Base-by-base conservation (phyloP, 768 basidiomycete genomes). In the Naganishia vishniacii region DNA sequence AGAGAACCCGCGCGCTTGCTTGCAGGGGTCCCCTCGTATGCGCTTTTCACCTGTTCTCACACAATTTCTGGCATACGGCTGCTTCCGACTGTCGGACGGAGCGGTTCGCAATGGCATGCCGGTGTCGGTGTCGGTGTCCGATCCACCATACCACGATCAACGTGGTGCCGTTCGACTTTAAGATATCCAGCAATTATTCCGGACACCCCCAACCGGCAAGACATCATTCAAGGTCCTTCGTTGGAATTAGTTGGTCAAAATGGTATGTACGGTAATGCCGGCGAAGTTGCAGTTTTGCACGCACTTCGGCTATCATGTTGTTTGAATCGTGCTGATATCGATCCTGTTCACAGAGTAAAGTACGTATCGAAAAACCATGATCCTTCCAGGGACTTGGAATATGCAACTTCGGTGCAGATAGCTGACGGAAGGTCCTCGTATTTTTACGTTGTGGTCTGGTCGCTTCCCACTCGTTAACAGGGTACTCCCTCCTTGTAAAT, bases 401-500 rank as follows among this genome's bases (percentile, higher is more conserved):
- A 37, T 56, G 32, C 34, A 56, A 40, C 23, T 37, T 6, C 34
- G 53, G 53, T 56, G 53, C 53, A 56, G 49, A 37, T 56, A 56
- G 75, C 75, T 74, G 89, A 89, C 88, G 80, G 90, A 91, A 88
- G 88, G 88, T 90, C 80, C 75, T 84, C 81, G 69, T 49, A 60
- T 66, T 62, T 72, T 59, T 61, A 64, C 59, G 65, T 42, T 64
- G 72, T 70, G 70, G 70, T 69, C 74, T 76, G 71, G 72, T 74
- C 73, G 68, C 70, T 72, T 41, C 45, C 71, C 31, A 48, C 47
- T 66, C 47, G 31, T 25, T 62, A 75, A 74, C 69, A 78, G 89
- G 91, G 91, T 86, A 93, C 91, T 77, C 91, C 91, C 79, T 92
- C 91, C 78, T 93, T 93, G 88, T 86, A 48, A 15, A 26, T 31